Conservation (phyloP, 306 rosid species). For the Vigna radiata region DNA sequence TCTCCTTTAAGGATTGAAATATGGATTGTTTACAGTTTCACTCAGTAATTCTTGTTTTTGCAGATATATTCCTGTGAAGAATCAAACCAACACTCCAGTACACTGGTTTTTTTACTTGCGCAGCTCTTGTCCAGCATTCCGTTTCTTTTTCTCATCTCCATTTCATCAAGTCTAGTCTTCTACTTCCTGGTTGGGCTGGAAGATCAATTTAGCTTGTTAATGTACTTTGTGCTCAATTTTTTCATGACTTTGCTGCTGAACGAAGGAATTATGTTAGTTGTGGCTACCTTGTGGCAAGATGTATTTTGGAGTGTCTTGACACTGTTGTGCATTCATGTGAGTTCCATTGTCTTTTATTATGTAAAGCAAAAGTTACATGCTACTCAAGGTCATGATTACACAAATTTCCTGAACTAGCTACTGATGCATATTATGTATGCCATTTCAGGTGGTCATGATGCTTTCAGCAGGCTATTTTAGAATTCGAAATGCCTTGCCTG, state of each 20-base stretch:
- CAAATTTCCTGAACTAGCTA: conserved; percentile 35
- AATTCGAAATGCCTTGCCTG: conserved; percentile 80
- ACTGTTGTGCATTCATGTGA: conserved; percentile 78
- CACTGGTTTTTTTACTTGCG: conserved; percentile 83
- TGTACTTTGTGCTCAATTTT: conserved; percentile 97
- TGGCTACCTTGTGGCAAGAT: conserved; percentile 75
- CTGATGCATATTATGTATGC: conserved; percentile 28
- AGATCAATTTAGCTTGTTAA: conserved; percentile 90
- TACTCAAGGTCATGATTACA: background rate
- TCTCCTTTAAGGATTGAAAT: background rate
- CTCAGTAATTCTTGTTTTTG: conserved; percentile 32
- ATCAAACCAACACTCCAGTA: conserved; percentile 85
- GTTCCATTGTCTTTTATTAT: conserved; percentile 42
- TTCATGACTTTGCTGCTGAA: conserved; percentile 86
- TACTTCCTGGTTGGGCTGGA: conserved; percentile 88
- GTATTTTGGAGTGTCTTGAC: conserved; percentile 88
- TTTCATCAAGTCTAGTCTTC: conserved; percentile 90
- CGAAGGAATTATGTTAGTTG: conserved; percentile 89
- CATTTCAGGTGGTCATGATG: conserved; percentile 93
- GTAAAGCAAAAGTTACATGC: background rate
- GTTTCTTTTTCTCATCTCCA: conserved; percentile 92
- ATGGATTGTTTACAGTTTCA: conserved; percentile 15
- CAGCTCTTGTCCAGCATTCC: conserved; percentile 98
- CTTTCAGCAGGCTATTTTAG: conserved; percentile 95
- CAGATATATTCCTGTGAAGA: conserved; percentile 90